These are phyloP conservation scores for Tricholoma matsutake DNA, from an alignment of 768 basidiomycete species.

Conservation along the genomic window DNA sequence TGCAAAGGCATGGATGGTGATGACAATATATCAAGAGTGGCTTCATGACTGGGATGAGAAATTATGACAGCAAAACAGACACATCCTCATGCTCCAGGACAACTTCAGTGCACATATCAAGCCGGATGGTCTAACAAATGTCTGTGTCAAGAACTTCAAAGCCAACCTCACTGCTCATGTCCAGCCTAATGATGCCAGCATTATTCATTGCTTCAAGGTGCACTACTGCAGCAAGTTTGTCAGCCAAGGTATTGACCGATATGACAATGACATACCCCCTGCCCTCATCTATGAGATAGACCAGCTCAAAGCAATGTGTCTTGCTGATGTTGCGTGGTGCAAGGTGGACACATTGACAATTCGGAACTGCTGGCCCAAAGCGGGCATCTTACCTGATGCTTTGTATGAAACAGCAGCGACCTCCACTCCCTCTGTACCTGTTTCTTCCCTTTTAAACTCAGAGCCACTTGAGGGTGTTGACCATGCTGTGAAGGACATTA, in stretches of 20 bases:
- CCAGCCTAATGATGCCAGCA: too few relatives aligned
- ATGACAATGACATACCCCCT: slow-evolving; percentile 11
- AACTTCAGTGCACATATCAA: too few relatives aligned
- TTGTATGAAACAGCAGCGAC: neutral
- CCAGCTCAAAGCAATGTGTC: slow-evolving; percentile 17
- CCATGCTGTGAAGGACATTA: neutral
- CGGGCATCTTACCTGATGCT: neutral
- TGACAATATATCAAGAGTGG: slow-evolving; percentile 32
- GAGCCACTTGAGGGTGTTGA: neutral
- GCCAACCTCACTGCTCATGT: too few relatives aligned
- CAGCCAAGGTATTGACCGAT: slow-evolving; percentile 23
- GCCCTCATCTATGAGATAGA: too few relatives aligned
- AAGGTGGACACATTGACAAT: slow-evolving; percentile 19
- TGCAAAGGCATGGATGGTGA: slow-evolving; percentile 12
- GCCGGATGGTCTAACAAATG: slow-evolving; percentile 4
- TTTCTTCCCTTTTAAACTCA: too few relatives aligned
- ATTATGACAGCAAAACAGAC: too few relatives aligned
- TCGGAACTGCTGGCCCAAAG: slow-evolving; percentile 2
- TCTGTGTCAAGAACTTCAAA: slow-evolving; percentile 14
- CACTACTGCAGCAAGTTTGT: neutral
- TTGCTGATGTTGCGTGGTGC: slow-evolving; percentile 20
- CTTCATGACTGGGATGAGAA: slow-evolving; percentile 7
- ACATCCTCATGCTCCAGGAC: too few relatives aligned
- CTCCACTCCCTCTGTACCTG: too few relatives aligned
- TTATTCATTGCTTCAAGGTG: too few relatives aligned